Evolutionary conservation across 2,329 filamentous ascomycete species (phyloP), one percentile per base, ranked within the genome.

Genomic region (Colletotrichum melonis): DNA sequence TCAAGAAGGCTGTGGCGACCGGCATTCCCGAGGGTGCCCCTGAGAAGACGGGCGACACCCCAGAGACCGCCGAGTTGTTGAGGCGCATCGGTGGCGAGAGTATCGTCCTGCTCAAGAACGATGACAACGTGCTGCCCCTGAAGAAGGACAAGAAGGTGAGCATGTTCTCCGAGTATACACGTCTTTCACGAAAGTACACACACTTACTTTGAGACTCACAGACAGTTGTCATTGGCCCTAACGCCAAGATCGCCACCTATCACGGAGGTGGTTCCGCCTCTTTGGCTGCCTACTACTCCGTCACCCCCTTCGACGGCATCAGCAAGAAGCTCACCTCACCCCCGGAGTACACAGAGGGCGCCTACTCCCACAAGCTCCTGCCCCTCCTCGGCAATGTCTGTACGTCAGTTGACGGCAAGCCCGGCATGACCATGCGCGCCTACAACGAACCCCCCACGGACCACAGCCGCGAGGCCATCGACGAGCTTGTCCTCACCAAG

Each of bases 31-130:
- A 91, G 77, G 83, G 86, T 24, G 89, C 87, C 0, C 83, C 86
- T 0, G 90, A 92, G 79, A 83, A 81, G 62, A 86, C 84, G 0
- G 83, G 86, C 8, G 85, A 94, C 78, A 92, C 89, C 0, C 86
- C 88, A 0, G 88, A 93, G 79, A 91, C 90, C 49, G 88, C 91
- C 5, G 88, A 86, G 19, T 84, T 95, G 58, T 87, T 94, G 26
- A 88, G 93, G 22, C 86, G 88, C 67, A 86, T 93, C 28, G 92
- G 92, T 22, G 88, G 90, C 5, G 92, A 95, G 78, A 91, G 91
- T 4, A 91, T 94, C 9, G 92, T 95, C 1, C 85, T 95, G 14
- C 83, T 95, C 62, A 94, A 95, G 83, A 95, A 95, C 76, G 88
- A 94, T 14, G 87, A 88, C 49, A 84, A 84, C 16, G 80, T 92